Evolutionary conservation across 257 asterid species (phyloP).

Genomic region (Jacaranda copaia): DNA sequence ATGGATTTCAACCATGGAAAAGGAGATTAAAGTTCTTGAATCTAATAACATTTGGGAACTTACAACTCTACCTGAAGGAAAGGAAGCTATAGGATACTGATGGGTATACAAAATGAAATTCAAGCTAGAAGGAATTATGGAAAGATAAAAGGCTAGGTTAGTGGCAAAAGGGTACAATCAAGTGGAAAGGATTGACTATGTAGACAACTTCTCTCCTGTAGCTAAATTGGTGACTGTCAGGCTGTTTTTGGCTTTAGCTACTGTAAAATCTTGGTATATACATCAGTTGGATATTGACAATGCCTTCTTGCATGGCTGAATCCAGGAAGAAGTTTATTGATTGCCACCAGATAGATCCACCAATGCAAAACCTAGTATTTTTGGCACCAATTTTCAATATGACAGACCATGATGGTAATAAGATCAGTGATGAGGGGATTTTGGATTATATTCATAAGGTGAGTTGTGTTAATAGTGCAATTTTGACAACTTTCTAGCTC

Average conservation of each 20-base stretch:
- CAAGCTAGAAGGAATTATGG: not conserved
- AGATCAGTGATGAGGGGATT: constrained; percentile 79
- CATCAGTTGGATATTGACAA: not conserved
- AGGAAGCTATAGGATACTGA: not conserved
- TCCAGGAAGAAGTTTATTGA: too few relatives aligned
- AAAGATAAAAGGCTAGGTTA: not conserved
- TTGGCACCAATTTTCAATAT: constrained; percentile 80
- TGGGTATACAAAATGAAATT: not conserved
- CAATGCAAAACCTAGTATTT: not conserved
- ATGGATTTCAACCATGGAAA: not conserved
- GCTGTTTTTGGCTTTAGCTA: not conserved
- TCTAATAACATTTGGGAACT: not conserved
- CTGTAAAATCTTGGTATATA: not conserved
- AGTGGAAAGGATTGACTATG: not conserved
- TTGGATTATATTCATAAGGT: constrained; percentile 88
- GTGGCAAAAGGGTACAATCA: not conserved
- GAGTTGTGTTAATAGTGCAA: constrained; percentile 38
- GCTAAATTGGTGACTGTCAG: not conserved
- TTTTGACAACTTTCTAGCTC: constrained; percentile 23
- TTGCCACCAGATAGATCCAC: too few relatives aligned
- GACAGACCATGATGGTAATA: constrained; percentile 82
- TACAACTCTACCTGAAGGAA: too few relatives aligned
- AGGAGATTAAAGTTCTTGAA: not conserved
- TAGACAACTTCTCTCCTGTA: not conserved
- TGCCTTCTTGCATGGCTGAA: not conserved